Base-by-base conservation (phyloP, 805 yeast species). In the Metschnikowia henanensis region DNA sequence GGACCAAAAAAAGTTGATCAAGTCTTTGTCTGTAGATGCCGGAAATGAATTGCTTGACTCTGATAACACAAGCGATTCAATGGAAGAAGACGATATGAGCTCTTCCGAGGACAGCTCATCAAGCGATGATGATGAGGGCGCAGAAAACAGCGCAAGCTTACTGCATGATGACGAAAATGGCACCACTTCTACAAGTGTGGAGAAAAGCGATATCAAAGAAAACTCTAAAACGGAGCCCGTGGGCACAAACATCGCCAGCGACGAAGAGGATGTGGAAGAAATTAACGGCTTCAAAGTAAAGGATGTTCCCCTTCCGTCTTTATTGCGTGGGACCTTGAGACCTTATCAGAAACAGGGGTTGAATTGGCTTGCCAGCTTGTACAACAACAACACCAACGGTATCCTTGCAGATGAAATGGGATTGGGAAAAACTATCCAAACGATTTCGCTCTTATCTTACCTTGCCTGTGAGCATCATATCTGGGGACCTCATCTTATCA, bases 391-490 rank as follows among this genome's bases (percentile, higher is more conserved):
- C 44, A 94, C 98, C 5, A 94, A 94, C 62, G 99, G 99, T 51
- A 94, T 94, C 39, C 74, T 94, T 36, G 99, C 99, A 1, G 99
- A 94, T 65, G 99, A 94, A 62, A 94, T 94, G 99, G 99, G 99
- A 43, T 75, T 94, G 32, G 99, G 95, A 53, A 94, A 94, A 61
- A 94, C 99, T 0, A 92, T 94, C 46, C 99, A 94, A 62, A 94
- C 99, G 0, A 94, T 94, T 40, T 80, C 97, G 0, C 66, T 94
- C 32, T 66, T 94, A 16, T 75, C 95, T 0, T 91, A 91, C 61
- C 70, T 94, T 40, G 99, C 99, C 0, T 89, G 97, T 56, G 96
- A 85, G 56, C 91, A 91, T 58, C 86, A 87, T 46, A 79, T 84
- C 15, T 94, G 99, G 99, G 99, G 99, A 0, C 99, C 99, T 0